Conservation (phyloP, 2,329 filamentous ascomycete genomes). For the Botrytis deweyae region DNA sequence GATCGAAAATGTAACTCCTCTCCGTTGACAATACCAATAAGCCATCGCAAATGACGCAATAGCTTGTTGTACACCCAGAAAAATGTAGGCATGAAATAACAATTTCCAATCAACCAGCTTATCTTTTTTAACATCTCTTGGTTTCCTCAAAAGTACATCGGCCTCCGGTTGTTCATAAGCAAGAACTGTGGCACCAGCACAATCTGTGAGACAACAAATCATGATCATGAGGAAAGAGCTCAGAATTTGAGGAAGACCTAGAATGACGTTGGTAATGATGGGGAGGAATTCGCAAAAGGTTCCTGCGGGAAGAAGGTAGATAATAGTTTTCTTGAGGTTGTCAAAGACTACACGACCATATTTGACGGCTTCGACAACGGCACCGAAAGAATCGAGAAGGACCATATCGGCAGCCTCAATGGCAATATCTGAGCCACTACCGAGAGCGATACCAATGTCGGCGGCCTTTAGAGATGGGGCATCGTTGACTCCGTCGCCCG, state of each 20-base stretch:
- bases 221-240: slow-evolving; percentile 56
- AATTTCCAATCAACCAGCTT: slow-evolving; percentile 71
- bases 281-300: slow-evolving; percentile 60
- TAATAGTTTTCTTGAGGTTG: slow-evolving; percentile 70
- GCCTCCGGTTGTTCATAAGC: slow-evolving; percentile 76
- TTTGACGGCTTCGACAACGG: slow-evolving; percentile 68
- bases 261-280: slow-evolving; percentile 57
- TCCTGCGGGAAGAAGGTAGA: slow-evolving; percentile 59
- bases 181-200: slow-evolving; percentile 66
- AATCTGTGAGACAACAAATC: slow-evolving; percentile 67
- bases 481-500: slow-evolving; percentile 49
- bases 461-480: slow-evolving; percentile 56
- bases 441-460: slow-evolving; percentile 65
- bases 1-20: slow-evolving; percentile 61
- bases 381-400: slow-evolving; percentile 66
- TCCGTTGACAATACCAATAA: slow-evolving; percentile 61
- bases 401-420: slow-evolving; percentile 64
- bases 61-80: slow-evolving; percentile 64
- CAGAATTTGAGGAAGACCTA: slow-evolving; percentile 59
- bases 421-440: slow-evolving; percentile 58
- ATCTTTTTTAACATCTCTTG: slow-evolving; percentile 66
- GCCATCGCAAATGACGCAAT: slow-evolving; percentile 60
- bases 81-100: slow-evolving; percentile 67
- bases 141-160: slow-evolving; percentile 67
- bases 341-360: slow-evolving; percentile 77